Base-by-base conservation (phyloP, 495 filamentous ascomycete genomes). In the Penicillium taxi region DNA sequence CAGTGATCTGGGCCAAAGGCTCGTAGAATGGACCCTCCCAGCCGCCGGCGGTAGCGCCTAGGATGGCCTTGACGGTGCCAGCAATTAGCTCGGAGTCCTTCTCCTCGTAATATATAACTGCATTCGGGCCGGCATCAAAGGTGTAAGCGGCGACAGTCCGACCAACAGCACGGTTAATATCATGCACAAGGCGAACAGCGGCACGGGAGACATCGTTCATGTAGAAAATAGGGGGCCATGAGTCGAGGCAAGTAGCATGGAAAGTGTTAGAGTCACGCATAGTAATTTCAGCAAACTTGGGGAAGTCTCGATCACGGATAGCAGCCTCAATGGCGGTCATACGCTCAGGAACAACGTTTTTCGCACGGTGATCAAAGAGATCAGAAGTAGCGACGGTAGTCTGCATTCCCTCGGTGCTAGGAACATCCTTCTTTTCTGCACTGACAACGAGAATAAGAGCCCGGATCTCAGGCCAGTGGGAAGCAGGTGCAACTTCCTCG, bases 241-340 rank as follows among this genome's bases (percentile, higher is more conserved):
- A 96, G 65, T 99, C 91, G 41, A 90, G 67, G 55, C 91, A 96
- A 20, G 82, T 84, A 11, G 91, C 86, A 57, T 99, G 91, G 78
- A 99, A 99, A 36, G 75, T 80, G 61, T 99, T 99, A 53, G 83
- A 89, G 54, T 98, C 91, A 50, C 78, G 80, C 89, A 94, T 96
- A 9, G 93, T 94, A 22, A 95, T 74, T 58, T 81, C 75, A 4
- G 80, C 91, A 55, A 96, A 98, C n/a, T 66, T 63, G 39, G 75
- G 76, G 63, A 98, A 98, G 63, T 98, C 83, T 30, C 73, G 70
- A 24, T 74, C 70, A 22, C 55, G 46, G 15, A 98, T 85, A 6
- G 93, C 90, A 29, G 70, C 67, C 59, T 87, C 82, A 82, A 98
- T 96, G 42, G 71, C 67, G n/a, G 59, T 56, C 88, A 96, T 96